Evolutionary conservation across 1,284 basidiomycete genomes (phyloP), one percentile per base, ranked within the genome.

Genomic region (Pseudozyma flocculosa): DNA sequence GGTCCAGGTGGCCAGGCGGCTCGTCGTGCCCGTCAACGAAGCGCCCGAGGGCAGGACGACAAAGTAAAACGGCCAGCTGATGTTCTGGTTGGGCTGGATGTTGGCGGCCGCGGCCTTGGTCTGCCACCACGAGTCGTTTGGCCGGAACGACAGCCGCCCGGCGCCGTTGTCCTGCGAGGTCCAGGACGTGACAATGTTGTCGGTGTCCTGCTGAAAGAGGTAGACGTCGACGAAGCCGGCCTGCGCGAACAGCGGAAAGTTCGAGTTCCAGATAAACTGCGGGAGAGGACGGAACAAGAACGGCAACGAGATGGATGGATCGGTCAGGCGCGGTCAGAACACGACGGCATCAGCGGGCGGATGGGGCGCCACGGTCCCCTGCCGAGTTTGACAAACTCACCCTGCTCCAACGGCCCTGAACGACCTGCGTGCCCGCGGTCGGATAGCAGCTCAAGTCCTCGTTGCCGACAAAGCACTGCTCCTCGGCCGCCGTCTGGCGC

Each of bases 21-120:
- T 59, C 3, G 62, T 70, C 23, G 58, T 57, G 24, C 69, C 67
- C 13, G 45, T 41, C 11, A 68, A 48, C 1, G 62, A 45, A 21
- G 43, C 24, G 8, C 62, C 66, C 2, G 67, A 43, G 17, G 65
- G 42, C 2, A 68, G 65, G 1, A 73, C 57, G 38, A 72, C 69
- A 58, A 73, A 73, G 65, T 73, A 73, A 46, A 72, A 73, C 0
- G 71, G 71, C 71, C 71, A 73, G 5, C 67, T 57, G 47, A 72
- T 73, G 50, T 70, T 66, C 26, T 67, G 68, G 11, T 51, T 50
- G 5, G 54, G 55, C 23, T 65, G 61, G 24, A 69, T 68, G 46
- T 69, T 64, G 47, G 69, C 46, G 22, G 68, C 68, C 2, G 58
- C 52, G 18, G 48, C 17, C 18, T 56, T 50, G n/a, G 56, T 48